These are phyloP conservation scores for Withania somnifera DNA, from an alignment of 305 asterid genomes.

Conservation along the genomic window DNA sequence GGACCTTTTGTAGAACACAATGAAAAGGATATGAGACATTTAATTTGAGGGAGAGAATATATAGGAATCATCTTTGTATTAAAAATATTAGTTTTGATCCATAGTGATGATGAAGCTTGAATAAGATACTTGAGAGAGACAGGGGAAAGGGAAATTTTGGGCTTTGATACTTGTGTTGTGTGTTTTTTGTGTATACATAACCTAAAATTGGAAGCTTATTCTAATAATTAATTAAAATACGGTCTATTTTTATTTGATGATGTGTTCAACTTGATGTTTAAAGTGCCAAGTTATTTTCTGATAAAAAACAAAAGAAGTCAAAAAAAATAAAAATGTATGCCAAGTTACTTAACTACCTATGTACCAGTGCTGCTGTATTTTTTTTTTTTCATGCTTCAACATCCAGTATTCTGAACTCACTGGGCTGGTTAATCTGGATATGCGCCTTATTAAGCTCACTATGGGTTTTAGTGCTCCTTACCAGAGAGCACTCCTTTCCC, in stretches of 20 bases:
- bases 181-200: not conserved
- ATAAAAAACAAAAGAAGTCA: no score
- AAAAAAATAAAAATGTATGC: not conserved
- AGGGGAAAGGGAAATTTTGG: not conserved
- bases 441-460: not conserved
- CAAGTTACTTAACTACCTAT: not conserved
- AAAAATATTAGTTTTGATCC: not conserved
- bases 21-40: not conserved
- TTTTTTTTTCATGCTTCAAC: not conserved
- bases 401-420: not conserved
- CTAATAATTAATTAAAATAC: not conserved
- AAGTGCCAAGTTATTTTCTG: not conserved
- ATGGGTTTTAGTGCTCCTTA: not conserved
- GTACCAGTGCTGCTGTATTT: not conserved
- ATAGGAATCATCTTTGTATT: not conserved
- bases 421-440: not conserved
- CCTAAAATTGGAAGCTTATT: not conserved
- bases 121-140: not conserved
- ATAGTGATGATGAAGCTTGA: not conserved
- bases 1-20: not conserved
- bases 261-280: not conserved
- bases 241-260: not conserved
- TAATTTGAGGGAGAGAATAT: not conserved
- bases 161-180: not conserved
- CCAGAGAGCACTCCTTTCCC: not conserved